Evolutionary conservation across 2,329 filamentous ascomycete species (phyloP), one percentile per base, ranked within the genome.

Genomic region (Pseudophaeomoniella oleicola): DNA sequence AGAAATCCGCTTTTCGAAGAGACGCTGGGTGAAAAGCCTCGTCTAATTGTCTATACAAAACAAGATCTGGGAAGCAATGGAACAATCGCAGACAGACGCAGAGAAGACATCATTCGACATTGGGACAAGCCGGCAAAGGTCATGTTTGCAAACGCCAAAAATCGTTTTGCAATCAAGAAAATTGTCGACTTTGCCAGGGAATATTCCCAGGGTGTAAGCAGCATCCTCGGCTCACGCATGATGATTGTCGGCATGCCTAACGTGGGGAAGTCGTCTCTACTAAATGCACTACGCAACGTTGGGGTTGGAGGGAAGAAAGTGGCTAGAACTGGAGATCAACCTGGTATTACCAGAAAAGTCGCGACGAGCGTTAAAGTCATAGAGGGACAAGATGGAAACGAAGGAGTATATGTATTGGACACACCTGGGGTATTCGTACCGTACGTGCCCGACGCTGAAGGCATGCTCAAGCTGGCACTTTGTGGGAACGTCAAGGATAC

Each of bases 241-340:
- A 72, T 98, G 56, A 74, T 96, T 1, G 87, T 96, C 11, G 90
- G 90, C 38, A 94, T 98, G 87, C 90, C 90, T 22, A 98, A 98
- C 53, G 84, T 94, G 0, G 90, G 90, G 22, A 98, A 98, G 60
- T 93, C 84, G 33, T 86, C 87, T 1, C 67, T 98, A n/a, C 73
- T 98, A 30, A 98, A 98, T 56, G 73, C 78, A 12, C 69, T 96
- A 34, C 78, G 90, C 14, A 71, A 67, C 30, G 64, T 69, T 13
- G 84, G 85, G 30, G 70, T 83, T 46, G 66, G 36, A 63, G 67
- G 46, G 34, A 67, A 68, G 14, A 92, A 88, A 54, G 87, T 77
- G 1, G 83, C 87, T 27, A 69, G 66, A 43, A 94, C 87, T 1
- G 90, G 90, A 6, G 77, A 80, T 9, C 78, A 94, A 50, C 87